Percentiles rank a stretch among this genome's conserved stretches.
These are phyloP conservation scores for Crotalaria pallida DNA, from an alignment of 306 rosid species.

Conservation along the genomic window DNA sequence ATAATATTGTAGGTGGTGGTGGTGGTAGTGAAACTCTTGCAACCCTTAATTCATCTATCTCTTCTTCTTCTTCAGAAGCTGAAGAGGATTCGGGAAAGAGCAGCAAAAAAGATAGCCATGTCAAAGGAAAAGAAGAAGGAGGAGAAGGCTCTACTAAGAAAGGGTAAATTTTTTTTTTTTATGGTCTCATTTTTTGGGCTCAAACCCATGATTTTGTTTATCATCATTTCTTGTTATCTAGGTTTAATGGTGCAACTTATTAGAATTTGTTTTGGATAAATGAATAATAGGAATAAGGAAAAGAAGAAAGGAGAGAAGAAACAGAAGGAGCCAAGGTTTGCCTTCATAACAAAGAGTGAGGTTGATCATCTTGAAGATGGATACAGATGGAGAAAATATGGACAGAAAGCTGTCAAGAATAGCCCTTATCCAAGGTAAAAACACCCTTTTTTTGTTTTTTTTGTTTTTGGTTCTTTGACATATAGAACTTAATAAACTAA, in stretches of 20 bases:
- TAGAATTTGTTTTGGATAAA: neutral
- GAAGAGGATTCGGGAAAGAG: conserved; percentile 66
- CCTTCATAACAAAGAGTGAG: conserved; percentile 89
- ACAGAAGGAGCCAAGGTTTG: conserved; percentile 68
- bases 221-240: too few relatives aligned
- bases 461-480: conserved; percentile 1
- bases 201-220: conserved; percentile 1
- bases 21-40: conserved; percentile 33
- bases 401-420: conserved; percentile 83
- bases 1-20: neutral
- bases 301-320: conserved; percentile 82
- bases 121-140: conserved; percentile 44
- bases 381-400: conserved; percentile 87
- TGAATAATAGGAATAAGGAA: conserved; percentile 39
- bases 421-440: conserved; percentile 84
- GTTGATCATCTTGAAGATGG: conserved; percentile 93
- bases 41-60: conserved; percentile 53
- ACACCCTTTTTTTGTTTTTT: neutral
- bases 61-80: conserved; percentile 73
- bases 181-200: neutral
- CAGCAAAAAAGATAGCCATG: conserved; percentile 38
- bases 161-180: conserved; percentile 39
- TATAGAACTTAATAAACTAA: neutral
- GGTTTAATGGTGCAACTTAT: conserved; percentile 25
- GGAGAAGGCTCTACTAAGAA: conserved; percentile 61